Percentiles rank a stretch among this genome's conserved stretches.
Conservation (phyloP, 495 filamentous ascomycete species). For the Cladorrhinum samala region DNA sequence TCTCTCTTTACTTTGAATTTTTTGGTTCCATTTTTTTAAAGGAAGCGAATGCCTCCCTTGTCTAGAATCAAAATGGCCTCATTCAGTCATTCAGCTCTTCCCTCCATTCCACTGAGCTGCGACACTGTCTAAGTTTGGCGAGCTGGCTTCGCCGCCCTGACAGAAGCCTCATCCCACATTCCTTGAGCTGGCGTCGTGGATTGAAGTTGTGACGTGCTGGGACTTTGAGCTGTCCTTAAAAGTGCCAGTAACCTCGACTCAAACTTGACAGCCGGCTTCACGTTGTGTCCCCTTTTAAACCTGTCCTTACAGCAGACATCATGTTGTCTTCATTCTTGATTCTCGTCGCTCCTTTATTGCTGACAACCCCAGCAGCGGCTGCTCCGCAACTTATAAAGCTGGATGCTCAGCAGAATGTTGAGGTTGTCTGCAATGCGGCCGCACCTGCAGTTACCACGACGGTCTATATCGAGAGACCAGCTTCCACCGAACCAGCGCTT, state of each 20-base stretch:
- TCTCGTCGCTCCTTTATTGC: background rate
- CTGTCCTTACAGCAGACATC: background rate
- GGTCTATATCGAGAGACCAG: background rate
- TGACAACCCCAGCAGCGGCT: background rate
- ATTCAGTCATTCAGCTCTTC: background rate
- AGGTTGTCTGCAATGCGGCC: background rate
- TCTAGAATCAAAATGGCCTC: background rate
- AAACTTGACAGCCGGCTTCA: too few relatives aligned
- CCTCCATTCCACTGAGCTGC: background rate
- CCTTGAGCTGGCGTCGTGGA: background rate
- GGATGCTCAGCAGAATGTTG: background rate
- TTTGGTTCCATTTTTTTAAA: background rate
- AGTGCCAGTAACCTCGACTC: too few relatives aligned
- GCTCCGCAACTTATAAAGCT: background rate
- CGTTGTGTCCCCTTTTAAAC: too few relatives aligned
- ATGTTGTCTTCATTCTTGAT: background rate
- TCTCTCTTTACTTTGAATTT: too few relatives aligned
- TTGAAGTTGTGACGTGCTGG: too few relatives aligned
- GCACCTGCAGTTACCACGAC: slow-evolving; percentile 3
- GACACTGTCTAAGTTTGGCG: background rate
- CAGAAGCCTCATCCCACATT: background rate
- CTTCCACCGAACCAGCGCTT: too few relatives aligned
- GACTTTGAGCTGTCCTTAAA: too few relatives aligned
- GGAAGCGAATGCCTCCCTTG: background rate
- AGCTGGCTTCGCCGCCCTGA: background rate